phyloP scores from a whole-genome alignment of 345 rosid genomes.

The Populus davidiana region DNA sequence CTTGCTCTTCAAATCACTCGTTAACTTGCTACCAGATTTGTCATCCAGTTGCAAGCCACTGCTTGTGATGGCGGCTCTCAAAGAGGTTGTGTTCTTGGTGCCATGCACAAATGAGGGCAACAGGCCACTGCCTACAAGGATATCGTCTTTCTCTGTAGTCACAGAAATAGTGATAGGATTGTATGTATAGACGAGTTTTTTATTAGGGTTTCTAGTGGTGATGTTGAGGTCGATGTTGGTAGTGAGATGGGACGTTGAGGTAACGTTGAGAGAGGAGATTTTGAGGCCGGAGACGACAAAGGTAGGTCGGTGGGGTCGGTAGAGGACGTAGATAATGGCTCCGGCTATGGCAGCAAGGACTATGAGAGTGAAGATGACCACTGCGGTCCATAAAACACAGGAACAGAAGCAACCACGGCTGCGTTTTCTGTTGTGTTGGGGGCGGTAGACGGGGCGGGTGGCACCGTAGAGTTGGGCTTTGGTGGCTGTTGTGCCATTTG shows the following conservation, averaged over 20 bases:
- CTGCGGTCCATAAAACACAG: constrained; percentile 52
- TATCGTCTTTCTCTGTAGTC: constrained; percentile 29
- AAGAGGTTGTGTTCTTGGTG: constrained; percentile 61
- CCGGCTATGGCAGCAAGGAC: constrained; percentile 48
- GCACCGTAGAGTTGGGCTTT: constrained; percentile 73
- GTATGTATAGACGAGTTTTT: constrained; percentile 60
- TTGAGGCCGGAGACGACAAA: constrained; percentile 62
- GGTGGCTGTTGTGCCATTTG: constrained; percentile 29
- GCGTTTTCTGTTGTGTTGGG: constrained; percentile 48
- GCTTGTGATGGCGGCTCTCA: constrained; percentile 49
- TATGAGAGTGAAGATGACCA: constrained; percentile 45
- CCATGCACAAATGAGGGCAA: constrained; percentile 59
- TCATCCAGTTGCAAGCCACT: constrained; percentile 41
- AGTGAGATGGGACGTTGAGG: constrained; percentile 40
- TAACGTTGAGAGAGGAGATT: constrained; percentile 55
- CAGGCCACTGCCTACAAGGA: constrained; percentile 55
- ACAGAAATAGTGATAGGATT: constrained; percentile 41
- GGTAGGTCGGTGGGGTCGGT: constrained; percentile 74
- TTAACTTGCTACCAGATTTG: constrained; percentile 42
- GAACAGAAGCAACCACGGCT: constrained; percentile 58
- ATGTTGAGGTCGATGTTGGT: constrained; percentile 62
- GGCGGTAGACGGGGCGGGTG: constrained; percentile 72
- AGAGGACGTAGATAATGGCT: constrained; percentile 53
- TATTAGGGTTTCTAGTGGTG: constrained; percentile 76
- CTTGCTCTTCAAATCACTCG: constrained; percentile 51